A percentile compares a stretch with the other conserved stretches of the same genome.
These are phyloP conservation scores for Jacaranda copaia DNA, from an alignment of 257 asterid genomes.

Conservation along the genomic window DNA sequence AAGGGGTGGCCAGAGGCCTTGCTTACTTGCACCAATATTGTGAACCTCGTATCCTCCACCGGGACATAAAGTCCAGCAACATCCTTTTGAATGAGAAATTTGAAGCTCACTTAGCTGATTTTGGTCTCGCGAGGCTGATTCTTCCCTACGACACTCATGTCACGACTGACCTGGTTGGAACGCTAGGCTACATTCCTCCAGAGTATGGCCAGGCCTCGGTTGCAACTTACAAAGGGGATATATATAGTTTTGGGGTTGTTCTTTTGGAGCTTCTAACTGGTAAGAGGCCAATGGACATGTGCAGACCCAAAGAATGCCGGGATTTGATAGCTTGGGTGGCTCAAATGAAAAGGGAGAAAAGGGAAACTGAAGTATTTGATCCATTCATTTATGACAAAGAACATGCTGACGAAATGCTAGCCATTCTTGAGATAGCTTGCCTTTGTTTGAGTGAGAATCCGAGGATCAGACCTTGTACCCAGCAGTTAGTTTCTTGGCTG, in stretches of 20 bases:
- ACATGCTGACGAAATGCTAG: constrained; percentile 53
- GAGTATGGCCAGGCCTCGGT: constrained; percentile 83
- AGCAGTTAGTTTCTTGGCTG: constrained; percentile 73
- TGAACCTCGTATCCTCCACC: constrained; percentile 79
- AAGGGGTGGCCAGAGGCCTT: constrained; percentile 78
- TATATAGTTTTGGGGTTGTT: constrained; percentile 90
- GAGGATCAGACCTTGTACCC: constrained; percentile 66
- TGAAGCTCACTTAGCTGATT: constrained; percentile 84
- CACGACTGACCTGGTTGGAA: constrained; percentile 84
- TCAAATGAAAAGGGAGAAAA: constrained; percentile 59
- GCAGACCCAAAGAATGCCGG: constrained; percentile 67
- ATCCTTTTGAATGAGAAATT: constrained; percentile 69
- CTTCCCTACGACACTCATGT: constrained; percentile 83
- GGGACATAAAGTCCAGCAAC: constrained; percentile 87
- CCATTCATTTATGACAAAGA: constrained; percentile 62
- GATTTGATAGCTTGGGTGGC: constrained; percentile 76
- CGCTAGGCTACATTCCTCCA: constrained; percentile 94
- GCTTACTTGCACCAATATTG: constrained; percentile 79
- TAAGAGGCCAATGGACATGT: constrained; percentile 85
- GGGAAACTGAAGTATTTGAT: constrained; percentile 73
- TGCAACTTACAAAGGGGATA: constrained; percentile 83
- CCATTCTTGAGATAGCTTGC: constrained; percentile 70
- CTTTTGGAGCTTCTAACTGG: constrained; percentile 92
- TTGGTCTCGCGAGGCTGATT: constrained; percentile 86
- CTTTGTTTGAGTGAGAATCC: constrained; percentile 76